Conservation (phyloP, 164 flowering plant species). For the Dillenia suffruticosa region DNA sequence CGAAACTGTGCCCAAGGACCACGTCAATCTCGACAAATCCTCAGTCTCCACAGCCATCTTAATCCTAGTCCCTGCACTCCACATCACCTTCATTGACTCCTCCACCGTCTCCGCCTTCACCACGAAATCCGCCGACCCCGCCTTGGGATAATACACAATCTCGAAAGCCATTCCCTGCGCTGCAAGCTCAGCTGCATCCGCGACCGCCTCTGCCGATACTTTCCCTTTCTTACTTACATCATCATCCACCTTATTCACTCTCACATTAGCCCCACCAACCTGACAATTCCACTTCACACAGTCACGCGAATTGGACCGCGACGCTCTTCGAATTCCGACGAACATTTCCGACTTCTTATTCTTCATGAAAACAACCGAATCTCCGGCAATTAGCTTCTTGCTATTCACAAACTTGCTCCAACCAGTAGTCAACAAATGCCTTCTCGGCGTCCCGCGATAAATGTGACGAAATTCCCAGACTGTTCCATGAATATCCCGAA, state of each 20-base stretch:
- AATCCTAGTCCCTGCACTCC: slow-evolving; percentile 54
- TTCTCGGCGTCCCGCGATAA: slow-evolving; percentile 75
- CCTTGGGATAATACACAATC: slow-evolving; percentile 57
- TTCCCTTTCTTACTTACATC: slow-evolving; percentile 25
- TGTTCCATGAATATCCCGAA: slow-evolving; percentile 48
- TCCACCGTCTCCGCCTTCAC: slow-evolving; percentile 63
- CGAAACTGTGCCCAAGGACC: slow-evolving; percentile 56
- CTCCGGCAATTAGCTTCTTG: slow-evolving; percentile 72
- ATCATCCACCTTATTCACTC: slow-evolving; percentile 7
- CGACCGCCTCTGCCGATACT: slow-evolving; percentile 31
- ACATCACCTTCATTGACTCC: slow-evolving; percentile 29
- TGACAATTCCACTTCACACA: slow-evolving; percentile 18
- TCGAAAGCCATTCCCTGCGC: slow-evolving; percentile 45
- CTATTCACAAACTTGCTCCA: slow-evolving; percentile 87
- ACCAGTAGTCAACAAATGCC: slow-evolving; percentile 82
- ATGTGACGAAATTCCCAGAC: slow-evolving; percentile 60
- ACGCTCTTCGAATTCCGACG: slow-evolving; percentile 50
- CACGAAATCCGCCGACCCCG: slow-evolving; percentile 54
- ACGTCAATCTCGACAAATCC: slow-evolving; percentile 47
- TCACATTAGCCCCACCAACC: slow-evolving; percentile 1
- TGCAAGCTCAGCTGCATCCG: slow-evolving; percentile 42
- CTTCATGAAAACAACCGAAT: slow-evolving; percentile 71
- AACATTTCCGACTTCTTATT: slow-evolving; percentile 30
- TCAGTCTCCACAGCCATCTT: slow-evolving; percentile 66
- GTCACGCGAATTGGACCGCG: slow-evolving; percentile 8